These are phyloP conservation scores for Apophysomyces elegans DNA, from an alignment of 371 early-diverging fungal species.

Conservation along the genomic window DNA sequence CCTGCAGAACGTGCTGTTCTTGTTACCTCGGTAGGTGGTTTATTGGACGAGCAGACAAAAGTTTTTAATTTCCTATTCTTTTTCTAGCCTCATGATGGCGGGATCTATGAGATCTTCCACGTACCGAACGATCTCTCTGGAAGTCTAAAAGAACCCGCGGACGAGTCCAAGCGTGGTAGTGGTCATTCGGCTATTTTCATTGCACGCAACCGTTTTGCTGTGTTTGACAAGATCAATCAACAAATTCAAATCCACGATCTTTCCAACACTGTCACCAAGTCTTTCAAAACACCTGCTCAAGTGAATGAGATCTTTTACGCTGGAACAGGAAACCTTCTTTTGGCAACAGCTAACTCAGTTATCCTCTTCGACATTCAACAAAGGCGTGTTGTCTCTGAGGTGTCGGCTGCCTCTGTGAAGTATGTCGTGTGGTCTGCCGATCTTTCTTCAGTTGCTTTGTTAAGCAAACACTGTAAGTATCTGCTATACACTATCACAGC, in stretches of 20 bases:
- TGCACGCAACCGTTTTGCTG: constrained; percentile 95
- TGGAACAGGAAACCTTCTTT: constrained; percentile 82
- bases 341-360: constrained; percentile 83
- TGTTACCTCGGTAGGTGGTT: constrained; percentile 67
- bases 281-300: constrained; percentile 77
- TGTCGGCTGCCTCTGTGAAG: constrained; percentile 80
- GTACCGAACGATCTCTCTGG: constrained; percentile 78
- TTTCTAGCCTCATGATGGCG: constrained; percentile 76
- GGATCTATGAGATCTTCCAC: constrained; percentile 84
- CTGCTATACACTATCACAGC: neutral
- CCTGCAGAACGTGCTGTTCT: constrained; percentile 91
- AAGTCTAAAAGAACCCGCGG: constrained; percentile 64
- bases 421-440: constrained; percentile 92
- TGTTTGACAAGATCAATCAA: constrained; percentile 82
- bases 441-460: constrained; percentile 82
- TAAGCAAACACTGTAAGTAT: constrained; percentile 88
- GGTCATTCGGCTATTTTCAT: constrained; percentile 91
- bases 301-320: constrained; percentile 88
- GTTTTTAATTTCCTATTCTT: constrained; percentile 1
- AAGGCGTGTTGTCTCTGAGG: constrained; percentile 73
- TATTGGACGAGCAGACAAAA: neutral
- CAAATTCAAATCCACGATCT: constrained; percentile 82
- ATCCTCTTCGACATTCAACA: constrained; percentile 91
- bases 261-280: constrained; percentile 86
- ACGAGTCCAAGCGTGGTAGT: constrained; percentile 73